Evolutionary conservation across 768 basidiomycete species (phyloP).

Genomic region (Cyclocybe aegerita): DNA sequence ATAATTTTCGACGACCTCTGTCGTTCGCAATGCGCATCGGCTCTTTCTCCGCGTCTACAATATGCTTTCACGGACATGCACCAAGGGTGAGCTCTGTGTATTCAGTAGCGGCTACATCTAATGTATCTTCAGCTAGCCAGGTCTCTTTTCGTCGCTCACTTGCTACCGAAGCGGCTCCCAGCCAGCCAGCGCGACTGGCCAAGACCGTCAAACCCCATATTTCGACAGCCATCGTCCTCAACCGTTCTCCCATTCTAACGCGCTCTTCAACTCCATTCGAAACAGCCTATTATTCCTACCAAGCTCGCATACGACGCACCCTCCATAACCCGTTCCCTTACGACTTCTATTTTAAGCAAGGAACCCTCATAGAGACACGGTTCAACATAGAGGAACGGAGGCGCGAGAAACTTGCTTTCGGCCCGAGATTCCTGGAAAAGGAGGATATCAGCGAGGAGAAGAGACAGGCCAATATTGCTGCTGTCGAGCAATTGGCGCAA

Average conservation of each 20-base stretch:
- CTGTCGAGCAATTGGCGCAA: conserved; percentile 53
- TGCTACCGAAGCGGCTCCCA: conserved; percentile 37
- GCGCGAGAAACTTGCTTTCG: conserved; percentile 75
- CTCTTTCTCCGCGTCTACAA: not conserved
- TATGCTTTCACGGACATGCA: conserved; percentile 22
- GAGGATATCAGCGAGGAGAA: conserved; percentile 45
- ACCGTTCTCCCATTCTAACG: conserved; percentile 75
- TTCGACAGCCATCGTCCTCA: conserved; percentile 69
- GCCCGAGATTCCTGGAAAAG: conserved; percentile 51
- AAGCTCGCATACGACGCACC: conserved; percentile 78
- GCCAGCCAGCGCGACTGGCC: conserved; percentile 19
- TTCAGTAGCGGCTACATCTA: not conserved
- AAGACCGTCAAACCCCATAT: conserved; percentile 37
- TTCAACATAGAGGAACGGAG: conserved; percentile 75
- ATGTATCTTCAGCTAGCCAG: conserved; percentile 8
- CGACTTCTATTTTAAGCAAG: conserved; percentile 93
- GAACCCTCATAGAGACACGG: conserved; percentile 78
- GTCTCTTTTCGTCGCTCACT: conserved; percentile 35
- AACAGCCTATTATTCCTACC: conserved; percentile 80
- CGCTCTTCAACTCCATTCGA: conserved; percentile 75
- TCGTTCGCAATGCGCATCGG: not conserved
- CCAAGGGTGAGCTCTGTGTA: conserved; percentile 12
- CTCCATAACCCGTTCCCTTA: conserved; percentile 86
- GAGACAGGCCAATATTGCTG: conserved; percentile 54
- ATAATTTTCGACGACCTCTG: conserved; percentile 11